phyloP scores from a whole-genome alignment of 768 basidiomycete genomes.

The Kwoniella botswanensis region DNA sequence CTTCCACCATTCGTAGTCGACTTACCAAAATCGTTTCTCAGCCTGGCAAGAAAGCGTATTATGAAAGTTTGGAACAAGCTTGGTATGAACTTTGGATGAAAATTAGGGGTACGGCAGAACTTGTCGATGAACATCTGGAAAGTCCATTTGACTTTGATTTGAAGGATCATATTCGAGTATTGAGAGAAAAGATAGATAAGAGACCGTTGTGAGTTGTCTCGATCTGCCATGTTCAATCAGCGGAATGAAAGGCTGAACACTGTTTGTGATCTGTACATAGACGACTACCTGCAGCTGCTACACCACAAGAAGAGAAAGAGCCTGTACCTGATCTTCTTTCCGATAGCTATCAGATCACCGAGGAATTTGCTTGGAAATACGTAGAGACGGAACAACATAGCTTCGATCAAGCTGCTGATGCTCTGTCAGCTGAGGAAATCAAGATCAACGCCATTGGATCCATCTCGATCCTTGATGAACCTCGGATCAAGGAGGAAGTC shows the following conservation, averaged over 20 bases:
- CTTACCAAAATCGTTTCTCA: slow-evolving; percentile 66
- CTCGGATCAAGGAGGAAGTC: neutral
- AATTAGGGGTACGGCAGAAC: slow-evolving; percentile 68
- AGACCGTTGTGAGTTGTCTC: slow-evolving; percentile 72
- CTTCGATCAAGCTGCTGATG: slow-evolving; percentile 19
- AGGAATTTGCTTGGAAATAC: slow-evolving; percentile 27
- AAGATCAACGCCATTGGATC: slow-evolving; percentile 7
- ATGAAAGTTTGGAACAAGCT: slow-evolving; percentile 75
- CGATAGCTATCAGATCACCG: slow-evolving; percentile 17
- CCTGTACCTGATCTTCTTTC: slow-evolving; percentile 33
- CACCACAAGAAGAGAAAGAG: slow-evolving; percentile 23
- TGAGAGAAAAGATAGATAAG: slow-evolving; percentile 82
- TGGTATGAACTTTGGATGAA: slow-evolving; percentile 81
- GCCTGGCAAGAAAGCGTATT: slow-evolving; percentile 74
- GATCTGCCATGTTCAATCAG: slow-evolving; percentile 54
- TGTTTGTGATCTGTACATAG: slow-evolving; percentile 43
- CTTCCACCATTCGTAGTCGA: slow-evolving; percentile 26
- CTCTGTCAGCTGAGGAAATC: slow-evolving; percentile 19
- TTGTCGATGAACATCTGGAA: slow-evolving; percentile 73
- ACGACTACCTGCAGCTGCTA: slow-evolving; percentile 23
- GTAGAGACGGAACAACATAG: slow-evolving; percentile 11
- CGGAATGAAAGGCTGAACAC: slow-evolving; percentile 68
- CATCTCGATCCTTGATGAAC: slow-evolving; percentile 9
- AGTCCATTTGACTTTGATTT: slow-evolving; percentile 78
- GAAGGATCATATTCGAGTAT: slow-evolving; percentile 77